These are phyloP conservation scores for Solanum chmielewskii DNA, from an alignment of 257 asterid genomes.

Conservation along the genomic window DNA sequence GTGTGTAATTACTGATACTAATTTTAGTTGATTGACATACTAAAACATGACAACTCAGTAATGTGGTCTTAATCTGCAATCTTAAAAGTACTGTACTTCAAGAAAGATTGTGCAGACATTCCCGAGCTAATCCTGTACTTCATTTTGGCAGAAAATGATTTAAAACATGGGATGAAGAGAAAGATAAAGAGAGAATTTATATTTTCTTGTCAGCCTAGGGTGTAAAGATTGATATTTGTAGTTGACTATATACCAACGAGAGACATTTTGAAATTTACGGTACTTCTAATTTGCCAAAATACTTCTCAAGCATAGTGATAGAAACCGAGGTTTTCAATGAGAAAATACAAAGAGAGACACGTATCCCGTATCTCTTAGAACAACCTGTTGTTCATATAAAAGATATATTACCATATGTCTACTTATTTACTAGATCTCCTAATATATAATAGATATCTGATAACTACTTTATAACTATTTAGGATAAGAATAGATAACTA, in stretches of 20 bases:
- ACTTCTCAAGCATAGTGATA: neutral
- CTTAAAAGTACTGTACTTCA: neutral
- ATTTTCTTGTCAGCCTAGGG: neutral
- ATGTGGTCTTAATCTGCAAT: neutral
- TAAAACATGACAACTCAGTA: neutral
- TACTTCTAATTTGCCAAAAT: neutral
- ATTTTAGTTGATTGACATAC: neutral
- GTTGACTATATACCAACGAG: neutral
- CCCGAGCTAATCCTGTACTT: neutral
- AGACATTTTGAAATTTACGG: neutral
- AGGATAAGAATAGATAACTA: no score
- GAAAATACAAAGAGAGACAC: no score
- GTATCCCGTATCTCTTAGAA: no score
- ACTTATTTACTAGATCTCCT: no score
- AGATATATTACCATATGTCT: no score
- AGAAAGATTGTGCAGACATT: neutral
- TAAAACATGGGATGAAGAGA: neutral
- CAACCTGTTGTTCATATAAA: no score
- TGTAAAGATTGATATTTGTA: neutral
- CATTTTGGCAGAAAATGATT: neutral
- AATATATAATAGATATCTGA: no score
- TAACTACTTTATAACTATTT: no score
- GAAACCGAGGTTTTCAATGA: no score
- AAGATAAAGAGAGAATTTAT: neutral
- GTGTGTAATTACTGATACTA: constrained; percentile 15